Percentiles rank a stretch among this genome's conserved stretches.
Conservation (phyloP, 208 protist genomes). For the Crithidia brevicula region DNA sequence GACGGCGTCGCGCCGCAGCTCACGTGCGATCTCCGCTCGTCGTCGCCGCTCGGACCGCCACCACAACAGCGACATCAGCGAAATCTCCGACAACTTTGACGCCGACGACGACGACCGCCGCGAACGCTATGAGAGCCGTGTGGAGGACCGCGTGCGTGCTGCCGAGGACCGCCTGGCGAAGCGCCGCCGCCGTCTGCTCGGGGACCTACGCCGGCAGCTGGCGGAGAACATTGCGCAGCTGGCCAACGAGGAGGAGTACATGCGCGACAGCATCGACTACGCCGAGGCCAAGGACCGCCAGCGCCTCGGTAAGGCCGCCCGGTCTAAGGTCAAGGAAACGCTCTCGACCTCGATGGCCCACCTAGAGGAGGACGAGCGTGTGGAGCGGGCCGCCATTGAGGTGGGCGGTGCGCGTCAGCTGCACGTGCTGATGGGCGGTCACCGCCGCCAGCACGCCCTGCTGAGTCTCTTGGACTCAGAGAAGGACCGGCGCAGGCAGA, state of each 20-base stretch:
- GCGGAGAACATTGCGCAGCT: slow-evolving; percentile 49
- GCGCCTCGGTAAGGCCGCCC: slow-evolving; percentile 15
- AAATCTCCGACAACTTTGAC: slow-evolving; percentile 20
- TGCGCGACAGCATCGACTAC: slow-evolving; percentile 48
- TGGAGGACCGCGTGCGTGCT: slow-evolving; percentile 37
- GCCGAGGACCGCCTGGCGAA: slow-evolving; percentile 35
- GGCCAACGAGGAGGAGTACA: slow-evolving; percentile 52
- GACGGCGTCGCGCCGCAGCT: slow-evolving; percentile 9
- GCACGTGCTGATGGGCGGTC: slow-evolving; percentile 53
- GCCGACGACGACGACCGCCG: slow-evolving; percentile 12
- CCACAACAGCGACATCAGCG: slow-evolving; percentile 25
- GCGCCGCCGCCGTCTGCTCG: slow-evolving; percentile 31
- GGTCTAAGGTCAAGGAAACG: slow-evolving; percentile 10
- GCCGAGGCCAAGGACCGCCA: slow-evolving; percentile 54
- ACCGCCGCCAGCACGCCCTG: slow-evolving; percentile 50
- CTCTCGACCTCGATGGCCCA: slow-evolving; percentile 16
- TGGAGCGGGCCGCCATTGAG: slow-evolving; percentile 63
- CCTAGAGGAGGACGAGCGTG: slow-evolving; percentile 59
- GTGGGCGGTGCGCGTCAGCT: slow-evolving; percentile 69
- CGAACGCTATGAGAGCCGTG: slow-evolving; percentile 21
- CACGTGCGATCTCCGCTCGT: slow-evolving; percentile 8
- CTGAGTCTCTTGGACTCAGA: slow-evolving; percentile 46
- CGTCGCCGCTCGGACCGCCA: slow-evolving; percentile 11
- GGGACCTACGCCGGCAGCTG: slow-evolving; percentile 44
- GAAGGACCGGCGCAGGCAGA: slow-evolving; percentile 48